A percentile compares a stretch with the other conserved stretches of the same genome.
Conservation (phyloP, 208 protist species). For the Novymonas esmeraldas region DNA sequence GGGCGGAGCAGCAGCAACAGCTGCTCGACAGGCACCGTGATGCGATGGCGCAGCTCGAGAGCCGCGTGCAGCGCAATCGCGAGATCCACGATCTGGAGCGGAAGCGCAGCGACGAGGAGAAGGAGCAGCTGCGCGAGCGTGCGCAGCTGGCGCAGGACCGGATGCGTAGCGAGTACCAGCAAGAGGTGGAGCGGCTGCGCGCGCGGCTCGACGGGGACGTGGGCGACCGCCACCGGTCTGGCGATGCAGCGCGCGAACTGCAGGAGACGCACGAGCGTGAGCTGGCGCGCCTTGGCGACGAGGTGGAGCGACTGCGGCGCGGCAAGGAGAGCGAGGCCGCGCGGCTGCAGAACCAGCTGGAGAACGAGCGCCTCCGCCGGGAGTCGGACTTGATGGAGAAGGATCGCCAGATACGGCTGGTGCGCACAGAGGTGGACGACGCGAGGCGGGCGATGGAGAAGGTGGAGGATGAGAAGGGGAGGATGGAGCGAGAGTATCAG, state of each 20-base stretch:
- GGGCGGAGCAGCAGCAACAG: conserved; percentile 37
- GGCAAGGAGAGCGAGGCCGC: conserved; percentile 41
- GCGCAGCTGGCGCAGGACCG: conserved; percentile 36
- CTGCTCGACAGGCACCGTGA: conserved; percentile 44
- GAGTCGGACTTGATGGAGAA: conserved; percentile 66
- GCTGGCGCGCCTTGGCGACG: conserved; percentile 39
- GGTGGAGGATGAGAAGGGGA: conserved; percentile 43
- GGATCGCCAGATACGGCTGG: conserved; percentile 53
- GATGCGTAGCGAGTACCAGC: conserved; percentile 38
- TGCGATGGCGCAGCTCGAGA: conserved; percentile 42
- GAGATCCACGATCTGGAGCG: conserved; percentile 54
- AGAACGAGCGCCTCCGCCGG: conserved; percentile 45
- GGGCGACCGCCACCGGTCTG: conserved; percentile 40
- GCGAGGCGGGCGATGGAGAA: conserved; percentile 39
- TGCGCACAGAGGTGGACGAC: conserved; percentile 55
- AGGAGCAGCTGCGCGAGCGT: conserved; percentile 38
- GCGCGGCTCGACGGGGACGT: conserved; percentile 33
- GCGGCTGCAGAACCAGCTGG: conserved; percentile 46
- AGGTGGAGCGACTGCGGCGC: conserved; percentile 41
- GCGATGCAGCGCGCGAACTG: conserved; percentile 41
- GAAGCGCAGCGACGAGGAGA: conserved; percentile 47
- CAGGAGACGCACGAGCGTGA: conserved; percentile 57
- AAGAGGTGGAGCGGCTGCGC: conserved; percentile 54
- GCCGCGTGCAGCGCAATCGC: conserved; percentile 51
- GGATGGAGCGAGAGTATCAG: conserved; percentile 60